These are phyloP conservation scores for Peniophora sp. DNA, from an alignment of 1,284 basidiomycete genomes.

Conservation along the genomic window DNA sequence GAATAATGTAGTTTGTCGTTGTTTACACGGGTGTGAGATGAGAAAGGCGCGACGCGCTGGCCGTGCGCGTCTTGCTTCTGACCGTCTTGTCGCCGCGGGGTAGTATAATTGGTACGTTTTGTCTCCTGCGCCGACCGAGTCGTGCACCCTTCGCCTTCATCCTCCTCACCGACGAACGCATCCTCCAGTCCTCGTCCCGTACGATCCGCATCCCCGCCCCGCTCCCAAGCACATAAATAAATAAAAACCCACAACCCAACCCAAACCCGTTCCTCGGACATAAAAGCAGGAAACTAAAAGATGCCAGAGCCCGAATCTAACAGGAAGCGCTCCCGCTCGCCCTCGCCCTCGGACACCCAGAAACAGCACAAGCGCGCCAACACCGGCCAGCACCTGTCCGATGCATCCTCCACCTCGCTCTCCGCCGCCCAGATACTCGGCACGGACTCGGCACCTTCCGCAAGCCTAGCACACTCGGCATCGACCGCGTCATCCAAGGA, in stretches of 20 bases:
- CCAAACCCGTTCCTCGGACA: conserved; percentile 25
- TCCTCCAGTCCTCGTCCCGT: conserved; percentile 11
- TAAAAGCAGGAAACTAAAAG: conserved; percentile 32
- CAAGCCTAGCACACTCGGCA: conserved; percentile 22
- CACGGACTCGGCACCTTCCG: conserved; percentile 19
- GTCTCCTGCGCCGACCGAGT: conserved; percentile 5
- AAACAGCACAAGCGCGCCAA: conserved; percentile 78
- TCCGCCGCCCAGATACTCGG: conserved; percentile 20
- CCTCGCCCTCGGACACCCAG: conserved; percentile 71
- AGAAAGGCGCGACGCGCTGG: neutral
- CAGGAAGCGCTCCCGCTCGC: conserved; percentile 80
- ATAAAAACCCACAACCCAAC: conserved; percentile 12
- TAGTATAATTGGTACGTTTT: too few relatives aligned
- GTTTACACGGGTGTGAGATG: neutral
- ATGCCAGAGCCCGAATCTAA: conserved; percentile 77
- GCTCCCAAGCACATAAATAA: neutral
- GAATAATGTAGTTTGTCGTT: neutral
- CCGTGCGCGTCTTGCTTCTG: neutral
- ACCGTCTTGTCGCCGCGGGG: neutral
- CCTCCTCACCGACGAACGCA: conserved; percentile 14
- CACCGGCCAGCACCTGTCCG: conserved; percentile 55
- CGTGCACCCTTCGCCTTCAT: conserved; percentile 11
- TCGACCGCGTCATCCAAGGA: conserved; percentile 17
- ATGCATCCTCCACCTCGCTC: conserved; percentile 43
- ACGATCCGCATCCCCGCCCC: conserved; percentile 9